Conservation (phyloP, 1,139 yeast species). For the Meyerozyma carpophila region DNA sequence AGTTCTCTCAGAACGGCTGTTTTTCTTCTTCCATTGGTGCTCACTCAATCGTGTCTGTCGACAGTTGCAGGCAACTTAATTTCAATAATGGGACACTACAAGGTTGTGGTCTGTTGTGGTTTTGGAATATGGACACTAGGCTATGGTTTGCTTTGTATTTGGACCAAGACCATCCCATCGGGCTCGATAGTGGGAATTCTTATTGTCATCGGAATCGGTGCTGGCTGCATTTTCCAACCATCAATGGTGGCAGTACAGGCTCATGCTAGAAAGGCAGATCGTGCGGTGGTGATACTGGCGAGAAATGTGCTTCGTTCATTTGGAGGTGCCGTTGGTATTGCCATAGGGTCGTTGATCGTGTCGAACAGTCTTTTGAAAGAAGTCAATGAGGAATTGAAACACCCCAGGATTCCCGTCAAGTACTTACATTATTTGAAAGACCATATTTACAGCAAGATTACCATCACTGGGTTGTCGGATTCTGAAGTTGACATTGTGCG, state of each 20-base stretch:
- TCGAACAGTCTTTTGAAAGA: constrained; percentile 13
- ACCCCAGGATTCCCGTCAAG: constrained; percentile 4
- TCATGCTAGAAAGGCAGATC: constrained; percentile 14
- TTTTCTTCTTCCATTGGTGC: constrained; percentile 13
- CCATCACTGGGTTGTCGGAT: constrained; percentile 6
- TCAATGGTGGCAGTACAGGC: constrained; percentile 21
- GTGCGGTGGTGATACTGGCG: constrained; percentile 18
- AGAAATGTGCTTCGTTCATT: constrained; percentile 17
- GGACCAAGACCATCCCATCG: constrained; percentile 9
- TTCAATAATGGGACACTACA: constrained; percentile 14
- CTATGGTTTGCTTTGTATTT: constrained; percentile 11
- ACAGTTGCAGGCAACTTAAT: constrained; percentile 14
- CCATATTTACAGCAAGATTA: constrained; percentile 12
- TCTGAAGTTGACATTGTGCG: constrained; percentile 10
- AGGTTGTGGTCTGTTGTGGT: constrained; percentile 11
- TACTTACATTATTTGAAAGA: constrained; percentile 10
- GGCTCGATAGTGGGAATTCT: constrained; percentile 13
- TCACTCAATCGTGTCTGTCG: constrained; percentile 13
- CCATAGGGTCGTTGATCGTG: constrained; percentile 14
- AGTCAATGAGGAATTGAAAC: constrained; percentile 6
- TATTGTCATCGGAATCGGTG: constrained; percentile 14
- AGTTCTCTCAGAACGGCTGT: constrained; percentile 12
- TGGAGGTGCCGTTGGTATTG: constrained; percentile 19
- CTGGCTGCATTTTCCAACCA: constrained; percentile 19
- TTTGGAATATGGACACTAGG: constrained; percentile 13